phyloP scores from a whole-genome alignment of 306 rosid species.

The Trifolium subterraneum region DNA sequence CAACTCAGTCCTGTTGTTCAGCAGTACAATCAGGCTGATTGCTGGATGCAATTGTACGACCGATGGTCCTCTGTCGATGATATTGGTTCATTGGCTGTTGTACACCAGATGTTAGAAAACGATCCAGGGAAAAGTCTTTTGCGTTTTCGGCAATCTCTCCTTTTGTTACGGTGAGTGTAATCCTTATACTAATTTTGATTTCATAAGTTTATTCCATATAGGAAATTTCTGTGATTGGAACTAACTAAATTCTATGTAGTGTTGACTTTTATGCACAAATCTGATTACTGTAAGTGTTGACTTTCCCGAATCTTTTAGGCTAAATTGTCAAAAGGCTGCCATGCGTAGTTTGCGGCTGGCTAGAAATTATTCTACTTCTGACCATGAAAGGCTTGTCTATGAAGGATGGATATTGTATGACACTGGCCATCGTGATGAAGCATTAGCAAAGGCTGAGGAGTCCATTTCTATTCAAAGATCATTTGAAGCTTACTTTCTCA shows the following conservation, averaged over 20 bases:
- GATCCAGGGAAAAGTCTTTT: conserved; percentile 87
- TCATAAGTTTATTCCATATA: conserved; percentile 3
- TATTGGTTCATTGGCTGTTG: conserved; percentile 89
- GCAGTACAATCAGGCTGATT: conserved; percentile 83
- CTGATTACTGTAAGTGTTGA: conserved; percentile 15
- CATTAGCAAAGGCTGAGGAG: conserved; percentile 83
- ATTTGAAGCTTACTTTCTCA: conserved; percentile 92
- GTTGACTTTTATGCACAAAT: background rate
- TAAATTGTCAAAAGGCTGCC: conserved; percentile 90
- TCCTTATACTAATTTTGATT: conserved; percentile 23
- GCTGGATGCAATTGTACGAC: conserved; percentile 92
- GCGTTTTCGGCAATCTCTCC: conserved; percentile 88
- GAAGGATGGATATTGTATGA: conserved; percentile 97
- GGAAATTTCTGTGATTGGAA: background rate
- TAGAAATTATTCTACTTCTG: conserved; percentile 73
- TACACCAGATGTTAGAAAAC: conserved; percentile 84
- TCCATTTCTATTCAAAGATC: conserved; percentile 87
- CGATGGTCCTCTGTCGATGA: conserved; percentile 95
- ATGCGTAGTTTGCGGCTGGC: conserved; percentile 87
- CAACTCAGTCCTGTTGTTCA: conserved; percentile 70
- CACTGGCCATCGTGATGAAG: conserved; percentile 92
- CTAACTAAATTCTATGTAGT: no score
- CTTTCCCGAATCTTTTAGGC: conserved; percentile 52
- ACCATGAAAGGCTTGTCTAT: conserved; percentile 83
- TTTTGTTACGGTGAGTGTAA: conserved; percentile 68